phyloP scores from a whole-genome alignment of 2,329 filamentous ascomycete genomes.

The Hysterium pulicare region DNA sequence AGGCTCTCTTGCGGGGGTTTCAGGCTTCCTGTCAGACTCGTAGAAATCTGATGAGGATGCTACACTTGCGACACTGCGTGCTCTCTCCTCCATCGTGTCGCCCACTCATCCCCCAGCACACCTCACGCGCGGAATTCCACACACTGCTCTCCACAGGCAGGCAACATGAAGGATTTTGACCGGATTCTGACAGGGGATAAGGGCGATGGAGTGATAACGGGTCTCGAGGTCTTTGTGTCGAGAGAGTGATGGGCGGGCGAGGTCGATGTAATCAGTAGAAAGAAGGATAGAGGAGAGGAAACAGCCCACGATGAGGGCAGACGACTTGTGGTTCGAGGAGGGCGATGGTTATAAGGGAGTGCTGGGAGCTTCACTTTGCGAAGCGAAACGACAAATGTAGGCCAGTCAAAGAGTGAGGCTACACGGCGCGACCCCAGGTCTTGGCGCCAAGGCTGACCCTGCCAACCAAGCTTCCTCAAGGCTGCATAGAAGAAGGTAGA shows the following conservation, averaged over 20 bases:
- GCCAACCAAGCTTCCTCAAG: too few relatives aligned
- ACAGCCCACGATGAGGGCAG: background rate
- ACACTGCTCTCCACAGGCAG: conserved; percentile 19
- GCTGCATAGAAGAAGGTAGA: too few relatives aligned
- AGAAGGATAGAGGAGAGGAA: background rate
- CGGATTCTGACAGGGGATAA: too few relatives aligned
- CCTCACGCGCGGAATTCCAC: conserved; percentile 30
- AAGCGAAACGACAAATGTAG: background rate
- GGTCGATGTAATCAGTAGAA: too few relatives aligned
- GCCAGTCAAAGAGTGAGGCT: conserved; percentile 1
- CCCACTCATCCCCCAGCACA: conserved; percentile 16
- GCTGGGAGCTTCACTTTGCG: conserved; percentile 3
- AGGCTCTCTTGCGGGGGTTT: conserved; percentile 12
- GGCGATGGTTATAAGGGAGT: background rate
- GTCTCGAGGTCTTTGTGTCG: too few relatives aligned
- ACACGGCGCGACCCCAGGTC: background rate
- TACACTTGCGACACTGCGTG: conserved; percentile 15
- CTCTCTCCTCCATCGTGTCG: conserved; percentile 15
- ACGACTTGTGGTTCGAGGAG: background rate
- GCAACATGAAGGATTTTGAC: conserved; percentile 23
- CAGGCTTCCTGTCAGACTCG: conserved; percentile 22
- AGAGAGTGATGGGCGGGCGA: too few relatives aligned
- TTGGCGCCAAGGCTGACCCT: too few relatives aligned
- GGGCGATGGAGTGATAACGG: too few relatives aligned
- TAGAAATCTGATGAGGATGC: conserved; percentile 38